phyloP scores from a whole-genome alignment of 345 rosid species.

The Gossypium longicalyx region DNA sequence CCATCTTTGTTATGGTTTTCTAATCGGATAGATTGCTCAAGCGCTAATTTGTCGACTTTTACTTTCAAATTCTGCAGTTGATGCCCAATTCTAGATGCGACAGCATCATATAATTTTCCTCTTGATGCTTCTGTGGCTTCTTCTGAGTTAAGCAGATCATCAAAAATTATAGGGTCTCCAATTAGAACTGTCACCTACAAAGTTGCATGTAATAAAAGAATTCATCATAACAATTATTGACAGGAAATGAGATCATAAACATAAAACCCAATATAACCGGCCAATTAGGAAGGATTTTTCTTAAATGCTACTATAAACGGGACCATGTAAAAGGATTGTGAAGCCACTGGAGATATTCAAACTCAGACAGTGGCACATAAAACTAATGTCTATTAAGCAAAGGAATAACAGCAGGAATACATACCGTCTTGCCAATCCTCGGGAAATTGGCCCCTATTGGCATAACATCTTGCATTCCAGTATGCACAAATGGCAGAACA shows the following conservation, averaged over 20 bases:
- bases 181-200: slow-evolving; percentile 79
- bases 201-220: background rate
- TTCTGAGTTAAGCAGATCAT: slow-evolving; percentile 54
- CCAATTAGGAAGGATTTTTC: background rate
- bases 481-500: slow-evolving; percentile 91
- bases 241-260: background rate
- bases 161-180: slow-evolving; percentile 78
- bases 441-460: slow-evolving; percentile 88
- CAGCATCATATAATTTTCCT: slow-evolving; percentile 77
- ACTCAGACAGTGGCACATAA: background rate
- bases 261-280: background rate
- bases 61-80: slow-evolving; percentile 51
- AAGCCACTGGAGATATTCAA: background rate
- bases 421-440: slow-evolving; percentile 82
- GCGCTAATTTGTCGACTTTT: slow-evolving; percentile 60
- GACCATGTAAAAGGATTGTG: background rate
- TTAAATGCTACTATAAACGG: background rate
- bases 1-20: slow-evolving; percentile 19
- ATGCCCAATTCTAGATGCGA: slow-evolving; percentile 69
- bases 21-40: slow-evolving; percentile 35
- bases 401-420: slow-evolving; percentile 16
- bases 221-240: background rate
- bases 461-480: slow-evolving; percentile 96
- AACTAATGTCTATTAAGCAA: background rate
- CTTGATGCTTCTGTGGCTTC: slow-evolving; percentile 41